Evolutionary conservation across 163 green algal species (phyloP).

Genomic region (Scenedesmus sp.): DNA sequence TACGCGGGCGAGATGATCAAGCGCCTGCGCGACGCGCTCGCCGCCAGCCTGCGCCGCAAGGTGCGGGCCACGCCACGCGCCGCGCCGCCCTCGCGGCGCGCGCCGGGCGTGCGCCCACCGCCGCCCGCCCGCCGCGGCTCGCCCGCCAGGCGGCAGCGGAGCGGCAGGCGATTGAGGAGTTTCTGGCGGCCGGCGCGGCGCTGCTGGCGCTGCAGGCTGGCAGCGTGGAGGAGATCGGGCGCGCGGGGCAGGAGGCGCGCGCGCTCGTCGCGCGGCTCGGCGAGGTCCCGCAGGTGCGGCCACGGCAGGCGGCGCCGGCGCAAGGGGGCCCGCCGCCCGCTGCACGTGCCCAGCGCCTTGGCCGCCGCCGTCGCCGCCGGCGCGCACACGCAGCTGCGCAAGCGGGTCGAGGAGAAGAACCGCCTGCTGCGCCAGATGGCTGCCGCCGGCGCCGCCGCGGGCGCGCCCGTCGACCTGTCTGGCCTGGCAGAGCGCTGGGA

Average conservation of each 20-base stretch:
- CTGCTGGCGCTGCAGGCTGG: constrained; percentile 63
- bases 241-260: constrained; percentile 61
- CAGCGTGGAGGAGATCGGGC: constrained; percentile 82
- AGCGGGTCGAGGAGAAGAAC: constrained; percentile 81
- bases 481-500: constrained; percentile 71
- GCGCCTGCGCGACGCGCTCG: constrained; percentile 71
- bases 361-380: background rate
- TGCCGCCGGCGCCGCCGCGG: constrained; percentile 34
- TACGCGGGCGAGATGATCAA: constrained; percentile 75
- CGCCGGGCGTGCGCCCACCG: too few species aligned
- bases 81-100: too few species aligned
- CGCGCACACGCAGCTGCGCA: constrained; percentile 50
- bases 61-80: too few species aligned
- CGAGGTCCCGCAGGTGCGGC: constrained; percentile 46
- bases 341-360: too few species aligned
- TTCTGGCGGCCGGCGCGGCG: constrained; percentile 63
- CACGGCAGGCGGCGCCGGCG: too few species aligned
- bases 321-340: too few species aligned
- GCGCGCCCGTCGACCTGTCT: constrained; percentile 66
- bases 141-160: constrained; percentile 56
- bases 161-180: constrained; percentile 75
- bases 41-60: constrained; percentile 67
- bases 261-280: constrained; percentile 56
- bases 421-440: constrained; percentile 74
- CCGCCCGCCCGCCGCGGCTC: background rate